A percentile compares a stretch with the other conserved stretches of the same genome.
Evolutionary conservation across 805 yeast species (phyloP).

Genomic region (Candida xyloterini): DNA sequence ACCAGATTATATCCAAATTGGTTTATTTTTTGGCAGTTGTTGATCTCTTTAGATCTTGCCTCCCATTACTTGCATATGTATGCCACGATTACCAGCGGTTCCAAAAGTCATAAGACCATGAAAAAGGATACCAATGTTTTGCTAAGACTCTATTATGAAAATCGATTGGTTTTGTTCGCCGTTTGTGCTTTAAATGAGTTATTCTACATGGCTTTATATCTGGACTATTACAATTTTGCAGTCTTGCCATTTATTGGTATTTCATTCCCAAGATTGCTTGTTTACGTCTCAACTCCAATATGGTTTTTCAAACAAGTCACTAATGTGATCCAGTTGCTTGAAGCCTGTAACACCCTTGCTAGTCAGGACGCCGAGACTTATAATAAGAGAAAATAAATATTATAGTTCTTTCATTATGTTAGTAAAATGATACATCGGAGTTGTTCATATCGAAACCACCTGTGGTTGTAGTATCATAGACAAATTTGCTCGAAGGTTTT

Average conservation of each 20-base stretch:
- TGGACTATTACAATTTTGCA: slow-evolving; percentile 58
- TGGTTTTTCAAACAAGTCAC: slow-evolving; percentile 90
- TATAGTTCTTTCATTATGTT: slow-evolving; percentile 1
- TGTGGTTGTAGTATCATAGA: slow-evolving; percentile 16
- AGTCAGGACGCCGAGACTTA: slow-evolving; percentile 61
- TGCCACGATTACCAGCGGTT: slow-evolving; percentile 80
- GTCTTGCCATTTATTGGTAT: slow-evolving; percentile 38
- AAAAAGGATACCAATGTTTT: slow-evolving; percentile 67
- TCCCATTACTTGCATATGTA: slow-evolving; percentile 99
- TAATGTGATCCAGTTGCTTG: slow-evolving; percentile 81
- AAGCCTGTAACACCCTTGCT: slow-evolving; percentile 83
- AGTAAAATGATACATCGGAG: slow-evolving; percentile 20
- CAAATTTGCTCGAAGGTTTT: slow-evolving; percentile 21
- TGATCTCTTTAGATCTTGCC: slow-evolving; percentile 82
- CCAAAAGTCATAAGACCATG: slow-evolving; percentile 78
- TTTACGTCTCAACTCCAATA: slow-evolving; percentile 68
- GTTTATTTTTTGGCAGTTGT: slow-evolving; percentile 71
- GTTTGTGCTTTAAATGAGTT: slow-evolving; percentile 93
- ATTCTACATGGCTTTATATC: slow-evolving; percentile 85
- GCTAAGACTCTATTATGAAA: slow-evolving; percentile 81
- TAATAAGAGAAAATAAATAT: slow-evolving; percentile 8
- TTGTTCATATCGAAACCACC: slow-evolving; percentile 18
- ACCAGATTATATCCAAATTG: slow-evolving; percentile 75
- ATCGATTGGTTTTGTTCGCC: slow-evolving; percentile 74
- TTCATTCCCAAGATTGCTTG: slow-evolving; percentile 33